Evolutionary conservation across 495 filamentous ascomycete species (phyloP), one percentile per base, ranked within the genome.

Genomic region (Xylaria acuta): DNA sequence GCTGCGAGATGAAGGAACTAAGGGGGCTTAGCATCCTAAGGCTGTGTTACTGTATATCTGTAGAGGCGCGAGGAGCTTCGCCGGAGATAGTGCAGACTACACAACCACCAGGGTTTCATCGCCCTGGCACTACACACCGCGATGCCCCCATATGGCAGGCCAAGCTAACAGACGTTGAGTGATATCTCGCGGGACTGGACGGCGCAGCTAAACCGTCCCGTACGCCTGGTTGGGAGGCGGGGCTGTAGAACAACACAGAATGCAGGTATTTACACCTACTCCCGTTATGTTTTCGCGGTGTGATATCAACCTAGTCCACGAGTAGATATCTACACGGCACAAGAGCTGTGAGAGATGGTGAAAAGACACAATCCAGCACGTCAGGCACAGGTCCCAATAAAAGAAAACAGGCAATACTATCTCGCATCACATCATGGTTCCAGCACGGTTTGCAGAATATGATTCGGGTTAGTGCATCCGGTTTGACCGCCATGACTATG

Each of bases 401-500:
- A 30, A 54, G n/a, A n/a, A 41, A 27, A 32, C 65, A 56, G 34
- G 27, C 56, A 5, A 67, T 56, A n/a, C 49, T 43, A 41, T 67
- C 34, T 56, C 36, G 32, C 34, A 67, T 67, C 60, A 64, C 60
- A 64, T 64, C 60, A 64, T 43, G 3, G 25, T 25, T 67, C 34
- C 7, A 67, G 47, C 56, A 40, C 7, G 36, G 36, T 34, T 36
- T 67, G 43, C 45, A 7, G 40, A 30, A 47, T n/a, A 49, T 25
- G 40, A 49, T 53, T 34, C 43, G 45, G 45, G 45, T 67, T 53
- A 67, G 64, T 11, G 41, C 30, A 51, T 67, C 64, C 43, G 64
- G 64, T 67, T 51, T 67, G 64, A 45, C 64, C 45, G 41, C 2
- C 51, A 78, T 80, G 36, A 11, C 32, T 60, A 81, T 76, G 64